A percentile compares a stretch with the other conserved stretches of the same genome.
Evolutionary conservation across 306 rosid species (phyloP).

Genomic region (Cicer bijugum): DNA sequence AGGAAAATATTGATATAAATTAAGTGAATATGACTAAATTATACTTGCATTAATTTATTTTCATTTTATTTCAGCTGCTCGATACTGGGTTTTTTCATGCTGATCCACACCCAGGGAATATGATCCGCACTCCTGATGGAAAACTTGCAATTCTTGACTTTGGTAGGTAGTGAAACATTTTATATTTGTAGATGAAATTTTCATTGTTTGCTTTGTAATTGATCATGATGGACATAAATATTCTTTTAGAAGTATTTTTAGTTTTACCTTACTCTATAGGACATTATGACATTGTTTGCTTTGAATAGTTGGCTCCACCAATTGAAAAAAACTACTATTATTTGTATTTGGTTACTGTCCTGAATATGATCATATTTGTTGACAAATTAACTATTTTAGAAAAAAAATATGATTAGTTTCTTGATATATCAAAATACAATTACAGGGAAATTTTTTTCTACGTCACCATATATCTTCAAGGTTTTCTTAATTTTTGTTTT

Average conservation of each 20-base stretch:
- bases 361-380: conserved; percentile 24
- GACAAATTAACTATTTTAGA: conserved; percentile 2
- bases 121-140: conserved; percentile 99
- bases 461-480: conserved; percentile 1
- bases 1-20: conserved; percentile 4
- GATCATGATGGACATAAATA: conserved; percentile 7
- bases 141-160: conserved; percentile 97
- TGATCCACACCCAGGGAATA: conserved; percentile 98
- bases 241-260: not conserved
- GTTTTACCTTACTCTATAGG: conserved; percentile 25
- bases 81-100: conserved; percentile 98
- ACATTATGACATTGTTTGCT: conserved; percentile 21
- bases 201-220: not conserved
- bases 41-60: conserved; percentile 39
- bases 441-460: not conserved
- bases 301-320: not conserved
- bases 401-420: conserved; percentile 25
- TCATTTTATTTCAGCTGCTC: conserved; percentile 67
- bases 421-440: conserved; percentile 10
- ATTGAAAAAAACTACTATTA: not conserved
- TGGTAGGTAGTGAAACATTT: conserved; percentile 53
- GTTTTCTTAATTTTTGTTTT: conserved; percentile 8
- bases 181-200: conserved; percentile 37
- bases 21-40: conserved; percentile 14
- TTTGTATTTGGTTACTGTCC: conserved; percentile 18